A percentile compares a stretch with the other conserved stretches of the same genome.
phyloP scores from a whole-genome alignment of 441 rosid species.

The Breynia disticha region DNA sequence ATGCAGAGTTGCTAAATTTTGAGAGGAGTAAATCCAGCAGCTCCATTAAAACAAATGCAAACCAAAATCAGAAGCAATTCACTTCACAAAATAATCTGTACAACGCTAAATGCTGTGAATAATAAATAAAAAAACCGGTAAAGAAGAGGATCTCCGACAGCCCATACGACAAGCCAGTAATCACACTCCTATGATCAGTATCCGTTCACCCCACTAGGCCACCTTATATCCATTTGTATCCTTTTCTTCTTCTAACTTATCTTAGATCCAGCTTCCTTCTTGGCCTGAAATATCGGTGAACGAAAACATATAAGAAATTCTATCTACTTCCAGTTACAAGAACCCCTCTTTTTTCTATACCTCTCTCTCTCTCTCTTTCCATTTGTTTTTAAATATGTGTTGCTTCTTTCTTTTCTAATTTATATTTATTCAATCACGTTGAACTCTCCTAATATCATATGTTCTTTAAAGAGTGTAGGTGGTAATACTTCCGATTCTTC shows the following conservation, averaged over 20 bases:
- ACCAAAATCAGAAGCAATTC: not conserved
- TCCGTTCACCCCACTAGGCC: conserved; percentile 19
- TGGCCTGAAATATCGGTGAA: conserved; percentile 64
- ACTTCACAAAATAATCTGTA: conserved; percentile 29
- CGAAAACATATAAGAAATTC: conserved; percentile 34
- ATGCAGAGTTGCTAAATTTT: too few relatives aligned
- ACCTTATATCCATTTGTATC: conserved; percentile 24
- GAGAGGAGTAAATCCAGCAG: too few relatives aligned
- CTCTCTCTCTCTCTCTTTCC: not conserved
- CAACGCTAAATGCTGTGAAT: conserved; percentile 15
- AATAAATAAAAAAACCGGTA: conserved; percentile 18
- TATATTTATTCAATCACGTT: conserved; percentile 12
- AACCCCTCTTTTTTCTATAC: conserved; percentile 14
- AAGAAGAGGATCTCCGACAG: conserved; percentile 36
- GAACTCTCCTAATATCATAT: conserved; percentile 38
- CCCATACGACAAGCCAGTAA: conserved; percentile 28
- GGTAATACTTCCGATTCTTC: conserved; percentile 90
- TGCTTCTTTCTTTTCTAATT: not conserved
- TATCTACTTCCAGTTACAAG: conserved; percentile 17
- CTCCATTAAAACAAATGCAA: too few relatives aligned
- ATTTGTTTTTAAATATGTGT: not conserved
- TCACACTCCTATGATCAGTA: conserved; percentile 24
- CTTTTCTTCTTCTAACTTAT: conserved; percentile 23
- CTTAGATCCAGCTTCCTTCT: conserved; percentile 83
- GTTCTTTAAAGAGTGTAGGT: conserved; percentile 69